Evolutionary conservation across 257 asterid genomes (phyloP).

Genomic region (Solanum lycopersicoides): DNA sequence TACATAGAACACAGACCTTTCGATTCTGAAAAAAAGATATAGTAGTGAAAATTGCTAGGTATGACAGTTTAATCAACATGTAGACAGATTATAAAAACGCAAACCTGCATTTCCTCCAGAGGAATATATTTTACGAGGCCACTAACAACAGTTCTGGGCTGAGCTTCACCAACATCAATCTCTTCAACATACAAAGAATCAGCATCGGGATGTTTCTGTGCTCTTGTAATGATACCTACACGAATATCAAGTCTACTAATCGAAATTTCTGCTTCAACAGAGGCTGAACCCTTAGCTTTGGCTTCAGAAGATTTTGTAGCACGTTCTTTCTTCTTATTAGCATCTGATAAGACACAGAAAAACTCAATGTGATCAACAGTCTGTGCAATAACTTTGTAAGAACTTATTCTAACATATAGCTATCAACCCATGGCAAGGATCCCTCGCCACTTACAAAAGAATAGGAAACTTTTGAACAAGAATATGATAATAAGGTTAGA

Average conservation of each 20-base stretch:
- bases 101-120: conserved; percentile 92
- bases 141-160: conserved; percentile 93
- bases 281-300: conserved; percentile 40
- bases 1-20: conserved; percentile 93
- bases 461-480: neutral
- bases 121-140: conserved; percentile 91
- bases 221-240: conserved; percentile 80
- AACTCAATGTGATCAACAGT: neutral
- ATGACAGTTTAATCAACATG: neutral
- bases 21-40: conserved; percentile 48
- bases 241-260: conserved; percentile 80
- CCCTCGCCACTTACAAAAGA: neutral
- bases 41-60: neutral
- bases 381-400: neutral
- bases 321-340: conserved; percentile 45
- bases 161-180: conserved; percentile 90
- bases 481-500: neutral
- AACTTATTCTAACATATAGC: neutral
- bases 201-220: conserved; percentile 88
- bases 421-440: neutral
- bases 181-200: conserved; percentile 94
- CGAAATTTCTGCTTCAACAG: conserved; percentile 51
- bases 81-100: conserved; percentile 15
- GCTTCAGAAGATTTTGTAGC: conserved; percentile 59
- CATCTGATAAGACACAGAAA: conserved; percentile 25